Conservation (phyloP, 805 yeast genomes). For the Barnettozyma salicaria region DNA sequence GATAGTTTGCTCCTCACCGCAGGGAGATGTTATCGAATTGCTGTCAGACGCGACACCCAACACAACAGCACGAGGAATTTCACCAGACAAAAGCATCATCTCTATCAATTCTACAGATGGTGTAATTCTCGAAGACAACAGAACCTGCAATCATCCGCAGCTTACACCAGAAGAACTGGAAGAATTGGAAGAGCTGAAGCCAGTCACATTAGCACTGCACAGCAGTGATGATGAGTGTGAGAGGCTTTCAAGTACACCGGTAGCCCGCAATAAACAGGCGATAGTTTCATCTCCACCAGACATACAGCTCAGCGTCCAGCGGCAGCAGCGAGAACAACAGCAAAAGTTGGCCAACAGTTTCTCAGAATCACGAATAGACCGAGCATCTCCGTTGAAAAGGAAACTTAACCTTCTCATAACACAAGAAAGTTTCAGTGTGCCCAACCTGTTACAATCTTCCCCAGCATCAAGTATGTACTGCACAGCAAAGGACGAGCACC, state of each 20-base stretch:
- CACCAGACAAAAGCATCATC: conserved; percentile 8
- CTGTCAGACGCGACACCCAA: conserved; percentile 11
- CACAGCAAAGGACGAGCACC: conserved; percentile 7
- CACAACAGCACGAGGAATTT: conserved; percentile 9
- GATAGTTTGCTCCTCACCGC: conserved; percentile 16
- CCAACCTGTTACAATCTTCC: conserved; percentile 17
- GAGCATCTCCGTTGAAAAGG: conserved; percentile 17
- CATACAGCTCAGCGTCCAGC: conserved; percentile 23
- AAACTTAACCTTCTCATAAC: conserved; percentile 4
- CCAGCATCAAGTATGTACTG: background rate
- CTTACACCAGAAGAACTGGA: background rate
- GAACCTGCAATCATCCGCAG: background rate
- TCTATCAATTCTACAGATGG: conserved; percentile 1
- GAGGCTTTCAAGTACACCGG: no score
- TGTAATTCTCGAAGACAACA: conserved; percentile 1
- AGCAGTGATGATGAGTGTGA: no score
- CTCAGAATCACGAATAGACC: conserved; percentile 21
- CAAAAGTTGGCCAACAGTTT: no score
- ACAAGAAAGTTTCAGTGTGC: conserved; percentile 19
- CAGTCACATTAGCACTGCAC: no score
- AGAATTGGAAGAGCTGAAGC: background rate
- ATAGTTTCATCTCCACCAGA: conserved; percentile 7
- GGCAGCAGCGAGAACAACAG: no score
- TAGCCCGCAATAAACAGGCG: background rate
- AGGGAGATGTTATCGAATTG: conserved; percentile 15